These are phyloP conservation scores for Agrocybe pediades DNA, from an alignment of 768 basidiomycete genomes.

Conservation along the genomic window DNA sequence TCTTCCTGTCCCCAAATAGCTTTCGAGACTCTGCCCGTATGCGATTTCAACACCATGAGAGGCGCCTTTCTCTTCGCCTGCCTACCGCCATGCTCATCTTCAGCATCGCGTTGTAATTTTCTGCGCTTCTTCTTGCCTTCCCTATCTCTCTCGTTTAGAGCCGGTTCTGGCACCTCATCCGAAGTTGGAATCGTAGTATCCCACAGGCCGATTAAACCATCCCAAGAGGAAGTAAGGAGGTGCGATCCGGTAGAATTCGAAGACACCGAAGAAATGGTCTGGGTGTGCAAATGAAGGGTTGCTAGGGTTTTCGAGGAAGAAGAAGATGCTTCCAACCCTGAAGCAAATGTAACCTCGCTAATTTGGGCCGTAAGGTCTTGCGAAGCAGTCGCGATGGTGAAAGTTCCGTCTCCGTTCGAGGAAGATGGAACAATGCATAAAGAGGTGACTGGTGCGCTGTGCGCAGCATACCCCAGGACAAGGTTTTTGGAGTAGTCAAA, in stretches of 20 bases:
- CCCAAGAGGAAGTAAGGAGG: slow-evolving; percentile 87
- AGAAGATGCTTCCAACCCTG: slow-evolving; percentile 11
- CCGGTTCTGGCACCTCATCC: slow-evolving; percentile 63
- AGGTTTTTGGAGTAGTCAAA: slow-evolving; percentile 72
- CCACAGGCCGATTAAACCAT: slow-evolving; percentile 83
- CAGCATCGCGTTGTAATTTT: slow-evolving; percentile 43
- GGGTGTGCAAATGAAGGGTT: slow-evolving; percentile 82
- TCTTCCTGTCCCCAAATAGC: slow-evolving; percentile 42
- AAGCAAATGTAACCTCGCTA: slow-evolving; percentile 33
- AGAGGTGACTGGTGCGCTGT: slow-evolving; percentile 71
- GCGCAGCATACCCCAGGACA: slow-evolving; percentile 48
- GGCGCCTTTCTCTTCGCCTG: slow-evolving; percentile 68
- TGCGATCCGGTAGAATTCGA: slow-evolving; percentile 56
- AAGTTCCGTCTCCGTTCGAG: slow-evolving; percentile 24
- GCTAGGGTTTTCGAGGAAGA: slow-evolving; percentile 49
- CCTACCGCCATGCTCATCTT: slow-evolving; percentile 26
- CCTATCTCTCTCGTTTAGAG: slow-evolving; percentile 25
- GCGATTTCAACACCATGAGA: slow-evolving; percentile 73
- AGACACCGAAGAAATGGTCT: slow-evolving; percentile 72
- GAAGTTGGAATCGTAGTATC: slow-evolving; percentile 58
- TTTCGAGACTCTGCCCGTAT: slow-evolving; percentile 79
- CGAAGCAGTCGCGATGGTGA: slow-evolving; percentile 66
- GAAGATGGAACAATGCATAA: slow-evolving; percentile 52
- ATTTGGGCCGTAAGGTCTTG: slow-evolving; percentile 79
- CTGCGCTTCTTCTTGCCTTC: slow-evolving; percentile 63